Evolutionary conservation across 441 rosid genomes (phyloP).

Genomic region (Erodium texanum): DNA sequence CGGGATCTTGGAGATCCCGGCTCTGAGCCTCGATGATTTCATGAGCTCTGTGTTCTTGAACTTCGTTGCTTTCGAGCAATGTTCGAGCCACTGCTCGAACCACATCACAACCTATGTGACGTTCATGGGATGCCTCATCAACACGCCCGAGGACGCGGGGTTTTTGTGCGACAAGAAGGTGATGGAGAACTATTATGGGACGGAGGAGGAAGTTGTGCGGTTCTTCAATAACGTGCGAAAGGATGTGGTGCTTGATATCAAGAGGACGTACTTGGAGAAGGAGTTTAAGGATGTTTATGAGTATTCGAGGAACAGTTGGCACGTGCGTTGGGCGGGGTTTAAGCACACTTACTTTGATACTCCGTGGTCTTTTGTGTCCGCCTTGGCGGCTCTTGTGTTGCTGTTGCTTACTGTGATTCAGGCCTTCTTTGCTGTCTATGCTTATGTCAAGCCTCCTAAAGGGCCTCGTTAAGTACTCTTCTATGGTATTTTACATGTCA

Average conservation of each 20-base stretch:
- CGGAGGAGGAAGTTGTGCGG: slow-evolving; percentile 11
- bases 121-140: slow-evolving; percentile 14
- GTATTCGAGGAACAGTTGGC: slow-evolving; percentile 17
- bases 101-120: slow-evolving; percentile 16
- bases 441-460: not conserved
- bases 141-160: slow-evolving; percentile 5
- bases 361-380: slow-evolving; percentile 21
- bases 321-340: slow-evolving; percentile 18
- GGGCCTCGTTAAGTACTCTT: no score
- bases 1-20: slow-evolving; percentile 40
- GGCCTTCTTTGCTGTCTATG: slow-evolving; percentile 10
- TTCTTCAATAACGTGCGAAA: slow-evolving; percentile 15
- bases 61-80: slow-evolving; percentile 19
- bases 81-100: slow-evolving; percentile 5
- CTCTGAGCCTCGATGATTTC: slow-evolving; percentile 24
- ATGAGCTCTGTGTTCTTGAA: not conserved
- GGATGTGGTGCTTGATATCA: slow-evolving; percentile 12
- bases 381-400: slow-evolving; percentile 14
- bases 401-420: slow-evolving; percentile 17
- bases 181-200: slow-evolving; percentile 16
- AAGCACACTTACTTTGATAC: slow-evolving; percentile 20
- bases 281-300: slow-evolving; percentile 16
- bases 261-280: slow-evolving; percentile 4
- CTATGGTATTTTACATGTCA: no score
- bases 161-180: slow-evolving; percentile 17